Conservation (phyloP, 495 filamentous ascomycete genomes). For the Xylona heveae region DNA sequence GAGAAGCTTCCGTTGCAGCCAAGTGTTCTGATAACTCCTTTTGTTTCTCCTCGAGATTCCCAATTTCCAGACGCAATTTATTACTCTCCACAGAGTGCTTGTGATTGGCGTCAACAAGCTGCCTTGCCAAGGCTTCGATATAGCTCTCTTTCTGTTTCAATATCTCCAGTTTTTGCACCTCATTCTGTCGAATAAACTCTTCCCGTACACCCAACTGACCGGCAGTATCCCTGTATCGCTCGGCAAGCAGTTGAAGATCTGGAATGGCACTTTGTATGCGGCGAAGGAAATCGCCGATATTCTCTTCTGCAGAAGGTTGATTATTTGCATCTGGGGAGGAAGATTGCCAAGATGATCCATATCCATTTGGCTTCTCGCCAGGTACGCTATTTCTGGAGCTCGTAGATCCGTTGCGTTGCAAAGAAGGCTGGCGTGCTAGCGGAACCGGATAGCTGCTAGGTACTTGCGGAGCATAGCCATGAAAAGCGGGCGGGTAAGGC, state of each 20-base stretch:
- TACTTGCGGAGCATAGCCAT: too few relatives aligned
- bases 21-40: slow-evolving; percentile 9
- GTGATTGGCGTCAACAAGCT: slow-evolving; percentile 6
- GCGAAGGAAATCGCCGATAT: slow-evolving; percentile 2
- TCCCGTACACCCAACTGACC: slow-evolving; percentile 11
- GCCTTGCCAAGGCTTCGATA: slow-evolving; percentile 9
- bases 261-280: slow-evolving; percentile 8
- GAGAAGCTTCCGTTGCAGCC: slow-evolving; percentile 4
- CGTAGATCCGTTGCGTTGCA: too few relatives aligned
- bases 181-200: slow-evolving; percentile 8
- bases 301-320: slow-evolving; percentile 1
- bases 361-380: too few relatives aligned
- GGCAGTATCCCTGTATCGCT: slow-evolving; percentile 11
- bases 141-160: slow-evolving; percentile 11
- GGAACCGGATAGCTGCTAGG: too few relatives aligned
- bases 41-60: slow-evolving; percentile 14
- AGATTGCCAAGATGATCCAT: too few relatives aligned
- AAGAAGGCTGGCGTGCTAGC: too few relatives aligned
- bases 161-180: slow-evolving; percentile 9
- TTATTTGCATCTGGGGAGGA: too few relatives aligned
- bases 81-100: slow-evolving; percentile 10
- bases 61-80: slow-evolving; percentile 12
- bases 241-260: slow-evolving; percentile 11
- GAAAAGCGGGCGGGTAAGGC: too few relatives aligned
- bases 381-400: too few relatives aligned